These are phyloP conservation scores for Boletus rubropictus DNA, from an alignment of 768 basidiomycete species.

Conservation along the genomic window DNA sequence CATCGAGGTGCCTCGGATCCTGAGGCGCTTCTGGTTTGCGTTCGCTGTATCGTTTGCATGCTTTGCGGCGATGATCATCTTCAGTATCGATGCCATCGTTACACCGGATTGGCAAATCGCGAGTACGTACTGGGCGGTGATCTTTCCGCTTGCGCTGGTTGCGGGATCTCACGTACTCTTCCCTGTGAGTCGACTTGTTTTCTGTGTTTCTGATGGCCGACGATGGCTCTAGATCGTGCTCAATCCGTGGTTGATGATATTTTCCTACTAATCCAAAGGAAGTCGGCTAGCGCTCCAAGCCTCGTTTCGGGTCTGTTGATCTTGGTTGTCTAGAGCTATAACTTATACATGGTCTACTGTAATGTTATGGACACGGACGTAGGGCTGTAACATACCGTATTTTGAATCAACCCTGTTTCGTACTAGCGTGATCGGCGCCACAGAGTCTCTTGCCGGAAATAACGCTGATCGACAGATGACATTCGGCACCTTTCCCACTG, in stretches of 20 bases:
- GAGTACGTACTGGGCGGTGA: constrained; percentile 63
- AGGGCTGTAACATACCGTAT: too few species aligned
- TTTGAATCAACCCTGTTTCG: too few species aligned
- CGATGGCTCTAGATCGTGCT: constrained; percentile 53
- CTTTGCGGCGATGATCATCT: constrained; percentile 51
- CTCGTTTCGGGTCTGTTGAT: background rate
- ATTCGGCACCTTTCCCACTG: too few species aligned
- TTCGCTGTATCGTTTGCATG: constrained; percentile 49
- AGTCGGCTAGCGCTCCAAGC: background rate
- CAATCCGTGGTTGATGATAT: constrained; percentile 87
- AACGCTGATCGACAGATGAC: too few species aligned
- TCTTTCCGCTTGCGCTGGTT: constrained; percentile 68
- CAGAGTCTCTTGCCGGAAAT: too few species aligned
- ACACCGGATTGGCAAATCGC: constrained; percentile 62
- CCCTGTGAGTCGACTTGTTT: constrained; percentile 46
- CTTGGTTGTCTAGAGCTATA: background rate
- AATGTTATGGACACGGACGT: too few species aligned
- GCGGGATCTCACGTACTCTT: constrained; percentile 64
- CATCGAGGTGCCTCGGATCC: constrained; percentile 80
- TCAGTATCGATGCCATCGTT: constrained; percentile 46
- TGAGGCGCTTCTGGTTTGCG: constrained; percentile 70
- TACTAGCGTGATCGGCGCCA: too few species aligned
- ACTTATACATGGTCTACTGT: background rate
- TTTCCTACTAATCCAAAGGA: constrained; percentile 41
- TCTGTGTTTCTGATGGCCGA: background rate